phyloP scores from a whole-genome alignment of 805 yeast genomes.

The Barnettozyma sucrosica region DNA sequence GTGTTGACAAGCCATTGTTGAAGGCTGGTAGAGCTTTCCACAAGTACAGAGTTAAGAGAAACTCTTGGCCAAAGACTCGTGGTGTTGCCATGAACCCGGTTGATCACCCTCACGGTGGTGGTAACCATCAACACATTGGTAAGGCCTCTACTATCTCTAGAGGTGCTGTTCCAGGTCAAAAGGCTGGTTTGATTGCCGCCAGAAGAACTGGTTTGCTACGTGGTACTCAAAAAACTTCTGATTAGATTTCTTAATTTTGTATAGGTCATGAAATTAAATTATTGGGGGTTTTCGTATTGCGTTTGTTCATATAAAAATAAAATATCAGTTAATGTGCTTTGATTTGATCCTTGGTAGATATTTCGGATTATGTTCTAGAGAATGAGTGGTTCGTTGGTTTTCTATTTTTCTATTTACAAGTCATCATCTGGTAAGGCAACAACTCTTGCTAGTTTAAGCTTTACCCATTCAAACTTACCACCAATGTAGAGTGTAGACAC shows the following conservation, averaged over 20 bases:
- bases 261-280: constrained; percentile 19
- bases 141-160: constrained; percentile 98
- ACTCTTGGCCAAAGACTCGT: constrained; percentile 99
- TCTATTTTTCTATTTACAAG: constrained; percentile 2
- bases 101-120: constrained; percentile 99
- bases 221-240: constrained; percentile 96
- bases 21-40: constrained; percentile 99
- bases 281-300: constrained; percentile 24
- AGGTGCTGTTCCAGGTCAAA: constrained; percentile 99
- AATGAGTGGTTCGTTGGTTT: not conserved
- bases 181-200: constrained; percentile 99
- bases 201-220: constrained; percentile 99
- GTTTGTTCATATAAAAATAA: constrained; percentile 19
- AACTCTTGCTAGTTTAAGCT: constrained; percentile 1
- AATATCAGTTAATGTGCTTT: constrained; percentile 13
- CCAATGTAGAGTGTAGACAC: constrained; percentile 18
- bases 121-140: constrained; percentile 99
- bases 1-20: constrained; percentile 98
- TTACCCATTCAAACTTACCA: constrained; percentile 15
- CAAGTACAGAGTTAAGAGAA: constrained; percentile 98
- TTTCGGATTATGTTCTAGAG: too few species aligned
- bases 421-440: constrained; percentile 11
- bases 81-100: constrained; percentile 99
- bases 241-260: constrained; percentile 38
- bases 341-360: not conserved